Percentiles rank a stretch among this genome's conserved stretches.
Conservation (phyloP, 2,329 filamentous ascomycete species). For the Xylaria sp. region DNA sequence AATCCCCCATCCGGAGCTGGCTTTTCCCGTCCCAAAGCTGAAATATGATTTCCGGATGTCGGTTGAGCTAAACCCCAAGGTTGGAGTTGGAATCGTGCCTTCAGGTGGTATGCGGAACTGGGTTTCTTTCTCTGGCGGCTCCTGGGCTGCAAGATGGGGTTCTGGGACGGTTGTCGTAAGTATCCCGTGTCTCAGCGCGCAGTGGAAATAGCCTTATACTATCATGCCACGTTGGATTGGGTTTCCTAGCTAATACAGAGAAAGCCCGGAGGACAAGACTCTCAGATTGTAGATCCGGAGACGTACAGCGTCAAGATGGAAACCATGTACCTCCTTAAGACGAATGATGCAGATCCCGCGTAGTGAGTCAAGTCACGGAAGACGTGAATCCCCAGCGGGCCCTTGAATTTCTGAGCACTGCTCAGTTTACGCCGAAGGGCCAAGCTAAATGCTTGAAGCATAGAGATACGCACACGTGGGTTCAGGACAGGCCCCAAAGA, state of each 20-base stretch:
- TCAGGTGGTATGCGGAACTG: conserved; percentile 59
- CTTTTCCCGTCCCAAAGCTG: conserved; percentile 59
- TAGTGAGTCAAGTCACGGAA: conserved; percentile 48
- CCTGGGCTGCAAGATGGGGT: conserved; percentile 62
- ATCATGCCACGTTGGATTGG: not conserved
- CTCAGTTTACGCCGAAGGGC: not conserved
- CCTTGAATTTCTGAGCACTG: not conserved
- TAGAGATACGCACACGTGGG: conserved; percentile 35
- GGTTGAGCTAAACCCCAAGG: conserved; percentile 57
- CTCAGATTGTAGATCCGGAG: conserved; percentile 48
- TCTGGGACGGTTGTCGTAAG: conserved; percentile 57
- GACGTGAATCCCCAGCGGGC: not conserved
- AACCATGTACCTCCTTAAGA: conserved; percentile 62
- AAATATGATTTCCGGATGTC: conserved; percentile 64
- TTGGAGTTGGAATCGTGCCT: conserved; percentile 56
- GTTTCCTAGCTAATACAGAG: not conserved
- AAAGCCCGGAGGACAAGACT: conserved; percentile 53
- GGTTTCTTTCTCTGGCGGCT: conserved; percentile 60
- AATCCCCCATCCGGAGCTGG: conserved; percentile 52
- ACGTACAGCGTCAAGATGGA: conserved; percentile 52
- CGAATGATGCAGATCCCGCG: conserved; percentile 59
- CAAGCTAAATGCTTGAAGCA: conserved; percentile 17
- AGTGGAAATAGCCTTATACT: not conserved
- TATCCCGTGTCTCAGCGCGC: not conserved
- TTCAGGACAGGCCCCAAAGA: conserved; percentile 32